Conservation (phyloP, 108 stramenopile species). For the Parmales sp. region DNA sequence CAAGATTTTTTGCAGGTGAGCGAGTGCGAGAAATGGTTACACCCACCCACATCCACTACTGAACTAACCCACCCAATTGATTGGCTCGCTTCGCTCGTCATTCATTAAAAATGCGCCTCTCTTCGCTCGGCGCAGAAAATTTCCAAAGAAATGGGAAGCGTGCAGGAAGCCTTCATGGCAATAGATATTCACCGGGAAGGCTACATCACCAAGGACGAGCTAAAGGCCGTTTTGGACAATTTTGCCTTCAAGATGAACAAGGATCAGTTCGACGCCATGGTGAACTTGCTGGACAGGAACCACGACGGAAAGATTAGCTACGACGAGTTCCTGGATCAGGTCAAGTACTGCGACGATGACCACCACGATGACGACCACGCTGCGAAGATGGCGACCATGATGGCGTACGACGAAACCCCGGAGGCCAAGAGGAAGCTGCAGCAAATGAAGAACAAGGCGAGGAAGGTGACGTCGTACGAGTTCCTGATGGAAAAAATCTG, state of each 20-base stretch:
- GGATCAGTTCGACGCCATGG: neutral
- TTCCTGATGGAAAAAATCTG: conserved; percentile 10
- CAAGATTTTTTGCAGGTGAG: conserved; percentile 4
- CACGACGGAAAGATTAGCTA: conserved; percentile 12
- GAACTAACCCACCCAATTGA: too few relatives aligned
- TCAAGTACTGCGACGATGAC: conserved; percentile 8
- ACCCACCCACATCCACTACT: too few relatives aligned
- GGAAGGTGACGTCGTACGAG: conserved; percentile 5
- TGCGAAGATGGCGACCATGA: neutral
- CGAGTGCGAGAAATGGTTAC: too few relatives aligned
- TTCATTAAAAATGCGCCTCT: too few relatives aligned
- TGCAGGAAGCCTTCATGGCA: conserved; percentile 5
- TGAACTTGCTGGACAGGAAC: conserved; percentile 3
- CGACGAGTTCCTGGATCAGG: conserved; percentile 6
- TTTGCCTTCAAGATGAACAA: conserved; percentile 13
- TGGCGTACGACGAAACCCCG: neutral
- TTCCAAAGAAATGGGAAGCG: neutral
- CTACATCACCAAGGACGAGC: conserved; percentile 9
- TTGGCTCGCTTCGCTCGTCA: too few relatives aligned
- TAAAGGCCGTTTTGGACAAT: neutral
- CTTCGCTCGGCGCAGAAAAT: too few relatives aligned
- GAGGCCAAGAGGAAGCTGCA: neutral
- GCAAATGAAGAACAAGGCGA: conserved; percentile 4
- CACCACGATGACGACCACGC: neutral
- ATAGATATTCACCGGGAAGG: conserved; percentile 10